phyloP scores from a whole-genome alignment of 768 basidiomycete species.

The Polyporus arcularius region DNA sequence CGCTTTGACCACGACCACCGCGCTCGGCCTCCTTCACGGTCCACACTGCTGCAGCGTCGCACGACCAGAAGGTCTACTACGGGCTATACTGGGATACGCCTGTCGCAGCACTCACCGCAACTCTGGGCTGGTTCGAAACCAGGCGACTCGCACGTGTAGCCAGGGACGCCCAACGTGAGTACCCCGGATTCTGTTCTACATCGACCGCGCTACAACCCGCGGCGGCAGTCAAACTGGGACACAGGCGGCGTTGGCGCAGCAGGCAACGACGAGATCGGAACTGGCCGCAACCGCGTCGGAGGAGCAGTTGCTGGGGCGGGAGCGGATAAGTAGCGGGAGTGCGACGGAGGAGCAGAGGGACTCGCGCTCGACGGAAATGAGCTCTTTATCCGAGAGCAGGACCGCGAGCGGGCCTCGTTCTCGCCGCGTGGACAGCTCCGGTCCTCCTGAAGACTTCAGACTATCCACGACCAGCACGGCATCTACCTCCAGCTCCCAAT shows the following conservation, averaged over 20 bases:
- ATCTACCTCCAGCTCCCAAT: conserved; percentile 13
- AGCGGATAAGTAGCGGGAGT: conserved; percentile 17
- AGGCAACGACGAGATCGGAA: not conserved
- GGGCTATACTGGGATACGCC: not conserved
- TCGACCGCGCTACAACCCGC: not conserved
- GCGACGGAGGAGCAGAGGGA: conserved; percentile 8
- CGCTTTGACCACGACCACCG: not conserved
- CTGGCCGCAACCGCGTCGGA: conserved; percentile 2
- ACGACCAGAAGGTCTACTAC: not conserved
- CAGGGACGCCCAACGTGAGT: conserved; percentile 12
- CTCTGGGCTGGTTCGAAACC: not conserved
- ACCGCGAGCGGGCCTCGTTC: conserved; percentile 33
- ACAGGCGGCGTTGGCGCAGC: not conserved
- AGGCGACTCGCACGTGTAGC: conserved; percentile 18
- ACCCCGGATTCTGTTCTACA: not conserved
- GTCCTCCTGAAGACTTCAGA: conserved; percentile 23
- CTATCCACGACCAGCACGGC: conserved; percentile 19
- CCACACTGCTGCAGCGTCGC: not conserved
- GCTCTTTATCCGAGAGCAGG: conserved; percentile 22
- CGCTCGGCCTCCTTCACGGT: not conserved
- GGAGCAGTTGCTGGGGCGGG: conserved; percentile 8
- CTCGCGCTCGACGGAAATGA: conserved; percentile 24
- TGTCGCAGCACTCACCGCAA: not conserved
- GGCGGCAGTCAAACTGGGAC: not conserved
- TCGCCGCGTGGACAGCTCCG: conserved; percentile 31